phyloP scores from a whole-genome alignment of 2,329 filamentous ascomycete species.

The Parafenestella ontariensis region DNA sequence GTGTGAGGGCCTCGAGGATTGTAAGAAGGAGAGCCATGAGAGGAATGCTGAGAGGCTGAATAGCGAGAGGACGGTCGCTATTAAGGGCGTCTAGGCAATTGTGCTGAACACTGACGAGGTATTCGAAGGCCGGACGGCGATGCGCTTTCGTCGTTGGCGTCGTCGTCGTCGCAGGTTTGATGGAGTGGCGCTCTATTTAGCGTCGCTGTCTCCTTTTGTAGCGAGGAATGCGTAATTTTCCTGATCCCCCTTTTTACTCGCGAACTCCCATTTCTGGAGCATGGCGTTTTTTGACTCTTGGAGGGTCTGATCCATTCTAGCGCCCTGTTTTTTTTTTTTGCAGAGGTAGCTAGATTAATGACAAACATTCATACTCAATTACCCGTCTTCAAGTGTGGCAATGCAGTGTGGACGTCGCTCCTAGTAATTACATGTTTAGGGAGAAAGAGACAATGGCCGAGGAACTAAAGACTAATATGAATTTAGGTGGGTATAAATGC shows the following conservation, averaged over 20 bases:
- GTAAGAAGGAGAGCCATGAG: constrained; percentile 96
- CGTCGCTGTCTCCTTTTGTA: not conserved
- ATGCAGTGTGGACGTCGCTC: too few relatives aligned
- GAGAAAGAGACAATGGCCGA: too few relatives aligned
- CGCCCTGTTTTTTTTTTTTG: not conserved
- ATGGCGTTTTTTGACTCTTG: constrained; percentile 3
- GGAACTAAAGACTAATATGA: too few relatives aligned
- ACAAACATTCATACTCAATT: not conserved
- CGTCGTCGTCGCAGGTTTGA: constrained; percentile 4
- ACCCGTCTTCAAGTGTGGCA: too few relatives aligned
- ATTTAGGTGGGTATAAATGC: too few relatives aligned
- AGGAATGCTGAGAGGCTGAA: constrained; percentile 93
- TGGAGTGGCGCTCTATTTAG: not conserved
- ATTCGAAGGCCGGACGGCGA: not conserved
- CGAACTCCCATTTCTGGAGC: not conserved
- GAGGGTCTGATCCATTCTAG: not conserved
- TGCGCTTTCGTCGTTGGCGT: too few relatives aligned
- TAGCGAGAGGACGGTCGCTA: constrained; percentile 89
- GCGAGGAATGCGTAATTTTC: not conserved
- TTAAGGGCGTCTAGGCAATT: constrained; percentile 78
- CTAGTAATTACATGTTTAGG: too few relatives aligned
- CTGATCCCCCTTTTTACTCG: not conserved
- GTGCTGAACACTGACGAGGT: not conserved
- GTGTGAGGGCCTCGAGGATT: constrained; percentile 91
- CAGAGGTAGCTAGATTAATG: constrained; percentile 10